A percentile compares a stretch with the other conserved stretches of the same genome.
These are phyloP conservation scores for Suillus bovinus DNA, from an alignment of 768 basidiomycete genomes.

Conservation along the genomic window DNA sequence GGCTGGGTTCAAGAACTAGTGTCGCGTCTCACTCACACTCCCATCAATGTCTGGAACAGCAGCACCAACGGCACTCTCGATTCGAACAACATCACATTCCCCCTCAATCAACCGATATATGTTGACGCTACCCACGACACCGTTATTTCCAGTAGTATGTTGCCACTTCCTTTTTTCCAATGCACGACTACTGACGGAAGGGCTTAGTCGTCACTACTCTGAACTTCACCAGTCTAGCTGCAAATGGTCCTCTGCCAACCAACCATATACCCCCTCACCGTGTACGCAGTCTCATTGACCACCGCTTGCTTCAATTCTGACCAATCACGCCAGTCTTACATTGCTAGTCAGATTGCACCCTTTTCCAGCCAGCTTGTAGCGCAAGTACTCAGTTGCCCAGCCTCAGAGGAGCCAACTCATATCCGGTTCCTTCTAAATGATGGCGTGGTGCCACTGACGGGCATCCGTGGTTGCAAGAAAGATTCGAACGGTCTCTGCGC, in stretches of 20 bases:
- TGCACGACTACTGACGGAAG: neutral
- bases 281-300: conserved; percentile 16
- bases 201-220: conserved; percentile 43
- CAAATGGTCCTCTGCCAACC: conserved; percentile 39
- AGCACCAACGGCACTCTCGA: conserved; percentile 49
- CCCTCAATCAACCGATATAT: conserved; percentile 39
- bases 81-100: conserved; percentile 36
- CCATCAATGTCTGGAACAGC: conserved; percentile 41
- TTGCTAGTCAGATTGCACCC: conserved; percentile 43
- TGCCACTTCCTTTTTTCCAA: neutral
- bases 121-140: conserved; percentile 50
- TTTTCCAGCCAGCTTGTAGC: conserved; percentile 49
- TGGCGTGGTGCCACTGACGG: conserved; percentile 46
- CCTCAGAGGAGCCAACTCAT: conserved; percentile 25
- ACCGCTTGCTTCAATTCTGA: neutral
- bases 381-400: conserved; percentile 45
- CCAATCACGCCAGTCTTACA: conserved; percentile 33
- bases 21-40: conserved; percentile 41
- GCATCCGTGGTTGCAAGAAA: conserved; percentile 40
- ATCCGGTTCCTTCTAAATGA: conserved; percentile 52
- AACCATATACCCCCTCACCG: conserved; percentile 37
- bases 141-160: conserved; percentile 39
- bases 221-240: conserved; percentile 44
- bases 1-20: conserved; percentile 47
- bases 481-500: conserved; percentile 45